Evolutionary conservation across 2,329 filamentous ascomycete genomes (phyloP), one percentile per base, ranked within the genome.

Genomic region (Xylariaceae sp.): DNA sequence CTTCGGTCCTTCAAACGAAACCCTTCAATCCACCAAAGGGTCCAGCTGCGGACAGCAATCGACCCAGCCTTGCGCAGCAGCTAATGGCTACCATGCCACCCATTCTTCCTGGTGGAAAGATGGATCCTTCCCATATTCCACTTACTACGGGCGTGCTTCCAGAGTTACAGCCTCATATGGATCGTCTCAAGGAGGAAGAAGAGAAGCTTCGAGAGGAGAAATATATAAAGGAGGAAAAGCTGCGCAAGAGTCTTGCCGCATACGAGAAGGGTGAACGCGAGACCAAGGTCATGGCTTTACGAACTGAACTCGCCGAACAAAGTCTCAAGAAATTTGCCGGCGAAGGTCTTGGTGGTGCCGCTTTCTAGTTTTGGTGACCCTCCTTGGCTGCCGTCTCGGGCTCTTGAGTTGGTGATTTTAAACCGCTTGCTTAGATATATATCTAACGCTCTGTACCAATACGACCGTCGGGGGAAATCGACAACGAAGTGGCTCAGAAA

Each of bases 1-100:
- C 73, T 6, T 71, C 76, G 0, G 55, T 65, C 29, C 53, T 66
- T 31, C 62, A 65, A 54, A 70, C 64, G 58, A 79, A 73, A 57
- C 74, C 78, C 0, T 83, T 83, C 66, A 82, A 83, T 60, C 80
- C 80, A 2, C 80, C 79, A 3, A 82, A 80, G 1, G 80, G 80
- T 3, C 80, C 80, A 0, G 70, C 75, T 0, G 69, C 73, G 1
- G 71, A 65, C 26, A 65, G 48, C 31, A 62, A 58, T 54, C 65
- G 62, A 29, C 75, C 73, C 51, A 76, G 74, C 27, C 69, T 83
- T 7, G 78, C 77, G 1, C 79, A 83, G 60, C 77, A 72, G 62
- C 70, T 82, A 19, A 69, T 83, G 1, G 68, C 76, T 19, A 75
- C 74, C 2, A 70, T 84, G 65, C 76, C 80, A 1, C 73, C 74